phyloP scores from a whole-genome alignment of 2,329 filamentous ascomycete genomes.

The Hymenoscyphus repandus region DNA sequence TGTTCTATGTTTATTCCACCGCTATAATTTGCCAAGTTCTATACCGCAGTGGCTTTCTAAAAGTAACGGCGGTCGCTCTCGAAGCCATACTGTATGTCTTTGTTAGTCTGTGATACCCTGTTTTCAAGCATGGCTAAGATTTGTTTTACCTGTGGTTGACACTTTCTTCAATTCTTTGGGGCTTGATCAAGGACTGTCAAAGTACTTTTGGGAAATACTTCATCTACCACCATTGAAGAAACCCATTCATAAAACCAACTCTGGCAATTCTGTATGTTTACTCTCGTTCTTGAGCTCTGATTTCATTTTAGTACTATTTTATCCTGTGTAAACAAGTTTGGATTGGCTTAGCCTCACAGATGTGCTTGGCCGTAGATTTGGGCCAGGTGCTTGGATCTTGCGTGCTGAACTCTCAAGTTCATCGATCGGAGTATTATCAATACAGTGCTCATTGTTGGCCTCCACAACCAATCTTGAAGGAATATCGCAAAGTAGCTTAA shows the following conservation, averaged over 20 bases:
- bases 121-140: too few species aligned
- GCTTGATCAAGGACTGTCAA: constrained; percentile 5
- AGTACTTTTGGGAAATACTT: constrained; percentile 4
- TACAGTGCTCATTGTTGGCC: neutral
- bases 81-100: too few species aligned
- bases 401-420: constrained; percentile 21
- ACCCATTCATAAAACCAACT: constrained; percentile 24
- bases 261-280: constrained; percentile 24
- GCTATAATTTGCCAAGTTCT: too few species aligned
- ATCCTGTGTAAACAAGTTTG: neutral
- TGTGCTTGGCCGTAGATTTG: constrained; percentile 18
- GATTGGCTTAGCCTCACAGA: constrained; percentile 1
- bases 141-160: neutral
- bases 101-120: too few species aligned
- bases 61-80: too few species aligned
- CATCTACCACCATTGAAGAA: constrained; percentile 15
- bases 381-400: constrained; percentile 18
- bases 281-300: constrained; percentile 16
- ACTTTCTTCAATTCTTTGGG: constrained; percentile 4
- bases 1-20: neutral
- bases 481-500: constrained; percentile 4
- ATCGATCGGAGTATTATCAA: constrained; percentile 7
- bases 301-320: neutral
- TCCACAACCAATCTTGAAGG: constrained; percentile 4
- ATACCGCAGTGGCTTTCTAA: too few species aligned